phyloP scores from a whole-genome alignment of 129 eudicot genomes.

The Lactuca saligna region DNA sequence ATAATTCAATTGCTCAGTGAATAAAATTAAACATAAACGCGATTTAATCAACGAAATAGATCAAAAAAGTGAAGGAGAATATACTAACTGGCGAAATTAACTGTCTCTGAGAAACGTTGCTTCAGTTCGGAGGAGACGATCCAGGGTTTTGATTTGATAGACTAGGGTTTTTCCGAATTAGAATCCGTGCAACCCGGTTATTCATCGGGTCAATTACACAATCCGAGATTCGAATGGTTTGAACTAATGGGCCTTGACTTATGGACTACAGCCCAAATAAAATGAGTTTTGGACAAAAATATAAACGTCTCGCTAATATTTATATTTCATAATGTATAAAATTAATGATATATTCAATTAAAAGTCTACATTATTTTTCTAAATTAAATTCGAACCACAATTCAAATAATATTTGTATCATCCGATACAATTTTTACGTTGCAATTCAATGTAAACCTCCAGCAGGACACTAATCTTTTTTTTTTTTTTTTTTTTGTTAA shows the following conservation, averaged over 20 bases:
- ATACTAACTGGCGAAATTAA: slow-evolving; percentile 12
- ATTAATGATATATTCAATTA: too few species aligned
- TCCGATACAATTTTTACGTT: too few species aligned
- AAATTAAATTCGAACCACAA: too few species aligned
- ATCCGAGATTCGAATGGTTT: not conserved
- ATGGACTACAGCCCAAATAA: not conserved
- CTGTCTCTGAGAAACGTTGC: not conserved
- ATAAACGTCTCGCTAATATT: too few species aligned
- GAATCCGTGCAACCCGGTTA: slow-evolving; percentile 6
- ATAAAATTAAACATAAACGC: not conserved
- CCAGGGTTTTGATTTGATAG: not conserved
- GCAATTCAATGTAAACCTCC: too few species aligned
- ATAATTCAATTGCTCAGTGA: not conserved
- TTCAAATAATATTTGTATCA: too few species aligned
- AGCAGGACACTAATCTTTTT: too few species aligned
- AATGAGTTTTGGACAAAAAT: too few species aligned
- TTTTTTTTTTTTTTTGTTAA: too few species aligned
- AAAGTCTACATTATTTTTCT: too few species aligned
- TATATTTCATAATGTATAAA: too few species aligned
- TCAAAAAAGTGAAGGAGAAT: not conserved
- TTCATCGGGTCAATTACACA: not conserved
- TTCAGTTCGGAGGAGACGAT: not conserved
- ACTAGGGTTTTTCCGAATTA: slow-evolving; percentile 18
- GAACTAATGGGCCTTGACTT: not conserved
- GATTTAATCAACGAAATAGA: not conserved